Evolutionary conservation across 176 grass and related monocot species (phyloP).

Genomic region (Carex parvula): DNA sequence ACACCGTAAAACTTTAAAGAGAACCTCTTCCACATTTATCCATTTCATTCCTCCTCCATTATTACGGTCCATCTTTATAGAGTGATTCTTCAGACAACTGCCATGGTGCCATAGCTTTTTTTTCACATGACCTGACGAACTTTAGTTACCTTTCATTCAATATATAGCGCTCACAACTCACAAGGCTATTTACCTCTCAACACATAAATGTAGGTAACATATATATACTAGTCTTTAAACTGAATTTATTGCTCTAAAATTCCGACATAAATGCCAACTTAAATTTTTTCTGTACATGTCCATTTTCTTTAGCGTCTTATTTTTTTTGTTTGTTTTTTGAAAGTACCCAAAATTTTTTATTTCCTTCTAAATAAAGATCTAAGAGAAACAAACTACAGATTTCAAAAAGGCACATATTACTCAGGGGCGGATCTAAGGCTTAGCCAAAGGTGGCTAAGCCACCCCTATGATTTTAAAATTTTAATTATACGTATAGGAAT

Average conservation of each 20-base stretch:
- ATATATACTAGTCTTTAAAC: not conserved
- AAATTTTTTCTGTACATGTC: not conserved
- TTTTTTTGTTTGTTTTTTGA: not conserved
- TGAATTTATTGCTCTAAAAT: not conserved
- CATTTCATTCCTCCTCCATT: no score
- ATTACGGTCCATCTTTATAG: not conserved
- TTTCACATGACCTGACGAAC: not conserved
- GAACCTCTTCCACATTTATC: no score
- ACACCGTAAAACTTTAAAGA: no score
- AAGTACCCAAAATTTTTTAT: not conserved
- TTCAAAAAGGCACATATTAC: not conserved
- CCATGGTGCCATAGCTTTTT: not conserved
- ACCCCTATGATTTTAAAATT: no score
- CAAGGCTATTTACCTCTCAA: slow-evolving; percentile 1
- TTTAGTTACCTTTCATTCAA: slow-evolving; percentile 2
- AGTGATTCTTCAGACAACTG: not conserved
- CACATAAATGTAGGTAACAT: not conserved
- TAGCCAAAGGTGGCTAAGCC: no score
- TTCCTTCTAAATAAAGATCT: not conserved
- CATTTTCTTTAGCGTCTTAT: no score
- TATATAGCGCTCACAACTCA: not conserved
- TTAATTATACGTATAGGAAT: no score
- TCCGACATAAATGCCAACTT: no score
- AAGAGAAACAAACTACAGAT: not conserved
- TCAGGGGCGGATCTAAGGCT: no score